phyloP scores from a whole-genome alignment of 345 rosid species.

The Euphorbia peplus region DNA sequence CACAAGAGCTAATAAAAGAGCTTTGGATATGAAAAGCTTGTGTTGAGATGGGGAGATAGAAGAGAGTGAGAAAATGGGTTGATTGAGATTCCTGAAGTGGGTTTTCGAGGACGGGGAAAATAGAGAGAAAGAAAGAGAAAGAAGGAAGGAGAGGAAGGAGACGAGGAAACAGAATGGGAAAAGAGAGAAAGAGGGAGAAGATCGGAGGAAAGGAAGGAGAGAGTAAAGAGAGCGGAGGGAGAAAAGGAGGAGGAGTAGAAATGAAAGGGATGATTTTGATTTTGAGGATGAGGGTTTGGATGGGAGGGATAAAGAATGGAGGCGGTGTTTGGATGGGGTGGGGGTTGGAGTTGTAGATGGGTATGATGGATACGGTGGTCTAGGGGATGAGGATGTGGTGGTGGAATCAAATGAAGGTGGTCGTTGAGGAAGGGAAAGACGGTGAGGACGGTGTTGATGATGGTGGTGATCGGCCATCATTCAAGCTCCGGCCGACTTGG shows the following conservation, averaged over 20 bases:
- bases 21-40: slow-evolving; percentile 49
- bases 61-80: slow-evolving; percentile 34
- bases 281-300: slow-evolving; percentile 18
- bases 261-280: slow-evolving; percentile 21
- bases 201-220: neutral
- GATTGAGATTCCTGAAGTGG: slow-evolving; percentile 21
- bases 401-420: slow-evolving; percentile 13
- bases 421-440: slow-evolving; percentile 59
- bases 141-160: slow-evolving; percentile 24
- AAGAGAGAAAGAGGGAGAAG: slow-evolving; percentile 2
- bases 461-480: slow-evolving; percentile 55
- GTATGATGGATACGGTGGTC: slow-evolving; percentile 44
- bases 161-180: slow-evolving; percentile 8
- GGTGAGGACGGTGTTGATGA: slow-evolving; percentile 66
- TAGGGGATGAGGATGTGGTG: slow-evolving; percentile 12
- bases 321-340: slow-evolving; percentile 65
- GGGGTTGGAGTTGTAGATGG: slow-evolving; percentile 56
- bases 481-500: neutral
- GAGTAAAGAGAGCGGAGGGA: slow-evolving; percentile 54
- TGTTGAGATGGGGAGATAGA: slow-evolving; percentile 53
- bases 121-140: slow-evolving; percentile 41
- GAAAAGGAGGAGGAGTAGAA: slow-evolving; percentile 44
- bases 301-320: slow-evolving; percentile 22
- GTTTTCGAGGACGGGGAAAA: slow-evolving; percentile 22
- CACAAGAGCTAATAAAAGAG: slow-evolving; percentile 52